phyloP scores from a whole-genome alignment of 1,284 basidiomycete species.

The Heterobasidion parviporum region DNA sequence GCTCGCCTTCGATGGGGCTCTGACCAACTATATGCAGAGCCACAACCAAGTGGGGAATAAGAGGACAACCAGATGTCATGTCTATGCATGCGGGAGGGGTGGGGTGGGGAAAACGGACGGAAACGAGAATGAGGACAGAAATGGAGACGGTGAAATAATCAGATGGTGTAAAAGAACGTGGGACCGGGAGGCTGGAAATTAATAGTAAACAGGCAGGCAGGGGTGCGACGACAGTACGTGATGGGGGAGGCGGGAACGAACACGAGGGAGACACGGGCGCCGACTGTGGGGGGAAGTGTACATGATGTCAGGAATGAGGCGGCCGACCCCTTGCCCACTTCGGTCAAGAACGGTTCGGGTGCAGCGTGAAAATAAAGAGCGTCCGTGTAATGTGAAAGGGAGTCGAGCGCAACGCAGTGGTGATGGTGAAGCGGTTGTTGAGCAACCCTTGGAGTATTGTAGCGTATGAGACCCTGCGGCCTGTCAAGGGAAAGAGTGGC shows the following conservation, averaged over 20 bases:
- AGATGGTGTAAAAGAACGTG: background rate
- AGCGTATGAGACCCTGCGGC: background rate
- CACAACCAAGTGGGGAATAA: slow-evolving; percentile 45
- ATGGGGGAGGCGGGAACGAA: background rate
- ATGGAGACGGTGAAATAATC: slow-evolving; percentile 7
- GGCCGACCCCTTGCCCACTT: background rate
- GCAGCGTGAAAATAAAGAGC: slow-evolving; percentile 26
- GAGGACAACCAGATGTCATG: slow-evolving; percentile 47
- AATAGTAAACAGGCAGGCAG: slow-evolving; percentile 6
- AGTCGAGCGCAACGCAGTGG: slow-evolving; percentile 21
- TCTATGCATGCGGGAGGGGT: slow-evolving; percentile 10
- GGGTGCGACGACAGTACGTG: background rate
- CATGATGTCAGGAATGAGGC: slow-evolving; percentile 14
- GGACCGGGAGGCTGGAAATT: slow-evolving; percentile 3
- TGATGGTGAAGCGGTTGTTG: slow-evolving; percentile 10
- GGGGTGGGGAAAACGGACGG: slow-evolving; percentile 19
- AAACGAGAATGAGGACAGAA: slow-evolving; percentile 14
- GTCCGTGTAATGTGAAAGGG: slow-evolving; percentile 51
- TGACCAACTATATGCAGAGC: slow-evolving; percentile 14
- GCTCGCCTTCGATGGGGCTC: slow-evolving; percentile 41
- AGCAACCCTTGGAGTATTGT: background rate
- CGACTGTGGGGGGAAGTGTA: slow-evolving; percentile 13
- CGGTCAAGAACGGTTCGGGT: slow-evolving; percentile 8
- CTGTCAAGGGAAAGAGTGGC: background rate
- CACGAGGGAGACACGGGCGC: slow-evolving; percentile 26